Base-by-base conservation (phyloP, 2,329 filamentous ascomycete species). In the Fusarium nurragi region DNA sequence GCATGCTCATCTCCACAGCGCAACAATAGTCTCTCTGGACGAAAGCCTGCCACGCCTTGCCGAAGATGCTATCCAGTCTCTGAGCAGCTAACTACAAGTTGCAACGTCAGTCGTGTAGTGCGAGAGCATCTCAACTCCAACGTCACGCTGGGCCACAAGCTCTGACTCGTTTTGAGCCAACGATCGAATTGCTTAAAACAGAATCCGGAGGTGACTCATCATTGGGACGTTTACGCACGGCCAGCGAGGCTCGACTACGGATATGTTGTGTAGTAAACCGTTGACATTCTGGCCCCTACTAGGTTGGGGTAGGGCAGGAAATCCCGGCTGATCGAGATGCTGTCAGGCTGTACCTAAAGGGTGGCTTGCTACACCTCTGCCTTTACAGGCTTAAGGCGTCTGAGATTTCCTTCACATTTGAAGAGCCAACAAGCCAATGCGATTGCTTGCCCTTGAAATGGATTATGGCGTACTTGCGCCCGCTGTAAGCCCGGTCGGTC, bases 81-180 rank as follows among this genome's bases (percentile, higher is more conserved):
- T 16, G 14, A 34, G 32, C 9, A 34, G 9, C 16, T 5, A 34
- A 18, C 16, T 10, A 10, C 13, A 34, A 34, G 32, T n/a, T n/a
- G 13, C 32, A 36, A 28, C 28, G 18, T n/a, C 36, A 52, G 37
- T 30, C 12, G 25, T 14, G n/a, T 18, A 14, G 25, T 19, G 14
- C 21, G 22, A 22, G 6, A 34, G 36, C 16, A 25, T 34, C 37
- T 41, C 18, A 13, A 30, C 30, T 32, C 32, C 19, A 51, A 44
- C 44, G 28, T 30, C 32, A 51, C 22, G 13, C 18, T 43, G 55
- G 57, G 47, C 39, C 57, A 60, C 19, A 60, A 61, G 48, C 36
- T 60, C 56, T 36, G 57, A 36, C 12, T 13, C 18, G 22, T 22
- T 18, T 18, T 14, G 30, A 25, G 28, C 8, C 16, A 22, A 28